These are phyloP conservation scores for Neonectria sp. DNA, from an alignment of 2,329 filamentous ascomycete genomes.

Conservation along the genomic window DNA sequence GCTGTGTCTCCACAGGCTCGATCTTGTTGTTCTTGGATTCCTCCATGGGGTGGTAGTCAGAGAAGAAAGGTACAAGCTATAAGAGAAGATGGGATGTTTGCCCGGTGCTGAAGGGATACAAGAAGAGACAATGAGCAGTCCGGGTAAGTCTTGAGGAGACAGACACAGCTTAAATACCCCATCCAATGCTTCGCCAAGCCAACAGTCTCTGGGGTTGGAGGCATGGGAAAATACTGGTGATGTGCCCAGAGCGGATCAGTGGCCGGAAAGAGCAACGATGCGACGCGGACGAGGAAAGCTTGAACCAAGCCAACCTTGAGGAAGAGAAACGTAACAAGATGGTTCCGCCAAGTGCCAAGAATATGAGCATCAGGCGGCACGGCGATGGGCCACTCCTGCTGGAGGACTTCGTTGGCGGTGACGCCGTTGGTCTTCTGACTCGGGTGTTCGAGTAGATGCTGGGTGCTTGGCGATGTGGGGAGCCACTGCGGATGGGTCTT, in stretches of 20 bases:
- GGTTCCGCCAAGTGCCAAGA: slow-evolving; percentile 37
- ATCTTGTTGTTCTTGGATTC: slow-evolving; percentile 39
- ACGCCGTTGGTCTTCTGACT: slow-evolving; percentile 23
- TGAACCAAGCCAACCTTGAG: slow-evolving; percentile 24
- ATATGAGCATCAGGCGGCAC: slow-evolving; percentile 31
- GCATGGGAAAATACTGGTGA: slow-evolving; percentile 23
- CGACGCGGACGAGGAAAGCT: slow-evolving; percentile 27
- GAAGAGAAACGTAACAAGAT: slow-evolving; percentile 42
- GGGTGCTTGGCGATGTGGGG: slow-evolving; percentile 36
- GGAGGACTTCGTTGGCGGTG: background rate
- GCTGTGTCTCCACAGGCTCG: slow-evolving; percentile 11
- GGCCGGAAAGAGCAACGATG: slow-evolving; percentile 35
- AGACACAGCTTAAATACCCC: background rate
- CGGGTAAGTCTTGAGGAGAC: slow-evolving; percentile 13
- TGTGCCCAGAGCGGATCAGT: slow-evolving; percentile 34
- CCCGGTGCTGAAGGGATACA: slow-evolving; percentile 19
- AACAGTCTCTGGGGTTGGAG: slow-evolving; percentile 25
- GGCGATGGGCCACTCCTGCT: slow-evolving; percentile 7
- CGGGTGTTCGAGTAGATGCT: slow-evolving; percentile 35
- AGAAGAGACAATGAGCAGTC: slow-evolving; percentile 12
- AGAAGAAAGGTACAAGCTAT: slow-evolving; percentile 9
- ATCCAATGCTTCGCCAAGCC: slow-evolving; percentile 35
- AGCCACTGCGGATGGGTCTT: slow-evolving; percentile 21
- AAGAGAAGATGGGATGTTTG: slow-evolving; percentile 10
- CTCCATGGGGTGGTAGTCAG: slow-evolving; percentile 34